Evolutionary conservation across 768 basidiomycete species (phyloP).

Genomic region (Pulveroboletus sp.): DNA sequence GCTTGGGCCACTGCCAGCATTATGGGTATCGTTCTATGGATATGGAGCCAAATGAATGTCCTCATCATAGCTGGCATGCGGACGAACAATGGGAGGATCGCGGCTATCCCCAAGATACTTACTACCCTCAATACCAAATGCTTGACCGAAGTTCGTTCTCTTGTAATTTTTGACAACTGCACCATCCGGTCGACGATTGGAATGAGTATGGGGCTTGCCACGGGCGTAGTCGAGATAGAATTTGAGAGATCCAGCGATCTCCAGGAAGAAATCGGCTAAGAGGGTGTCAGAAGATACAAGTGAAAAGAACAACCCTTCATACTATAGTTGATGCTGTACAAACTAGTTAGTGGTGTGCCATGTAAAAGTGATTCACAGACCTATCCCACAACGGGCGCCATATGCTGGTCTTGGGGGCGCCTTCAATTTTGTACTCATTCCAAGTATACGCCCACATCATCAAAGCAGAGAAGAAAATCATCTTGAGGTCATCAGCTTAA

Average conservation of each 20-base stretch:
- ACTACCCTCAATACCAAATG: slow-evolving; percentile 33
- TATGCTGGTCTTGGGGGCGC: slow-evolving; percentile 46
- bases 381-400: slow-evolving; percentile 70
- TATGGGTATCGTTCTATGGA: slow-evolving; percentile 11
- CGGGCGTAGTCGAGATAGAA: slow-evolving; percentile 49
- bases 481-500: slow-evolving; percentile 38
- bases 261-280: slow-evolving; percentile 59
- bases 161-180: slow-evolving; percentile 23
- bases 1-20: slow-evolving; percentile 5
- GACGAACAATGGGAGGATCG: slow-evolving; percentile 10
- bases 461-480: slow-evolving; percentile 72
- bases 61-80: slow-evolving; percentile 36
- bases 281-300: slow-evolving; percentile 5
- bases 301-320: slow-evolving; percentile 14
- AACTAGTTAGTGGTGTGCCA: slow-evolving; percentile 2
- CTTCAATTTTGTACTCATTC: slow-evolving; percentile 57
- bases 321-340: slow-evolving; percentile 43
- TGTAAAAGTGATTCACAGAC: slow-evolving; percentile 14
- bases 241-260: slow-evolving; percentile 58
- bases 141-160: slow-evolving; percentile 35
- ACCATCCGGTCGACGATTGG: slow-evolving; percentile 14
- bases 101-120: slow-evolving; percentile 11
- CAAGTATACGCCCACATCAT: slow-evolving; percentile 85
- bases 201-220: slow-evolving; percentile 27
- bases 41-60: slow-evolving; percentile 39